Conservation (phyloP, 2,329 filamentous ascomycete species). For the Acrocalymma vagum region DNA sequence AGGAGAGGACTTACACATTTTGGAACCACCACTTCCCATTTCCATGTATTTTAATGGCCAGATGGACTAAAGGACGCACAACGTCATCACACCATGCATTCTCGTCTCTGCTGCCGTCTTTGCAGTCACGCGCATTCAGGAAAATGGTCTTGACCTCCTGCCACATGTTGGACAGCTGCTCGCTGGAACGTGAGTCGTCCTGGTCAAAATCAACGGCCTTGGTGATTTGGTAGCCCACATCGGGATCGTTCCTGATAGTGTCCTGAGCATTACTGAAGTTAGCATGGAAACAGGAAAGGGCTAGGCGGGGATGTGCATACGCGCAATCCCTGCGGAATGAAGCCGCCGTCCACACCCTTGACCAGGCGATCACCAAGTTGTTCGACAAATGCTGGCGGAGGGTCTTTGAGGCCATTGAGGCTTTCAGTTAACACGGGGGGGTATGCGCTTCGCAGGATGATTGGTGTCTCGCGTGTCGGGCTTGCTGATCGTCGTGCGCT, state of each 20-base stretch:
- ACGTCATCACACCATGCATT: constrained; percentile 29
- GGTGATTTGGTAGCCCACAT: constrained; percentile 21
- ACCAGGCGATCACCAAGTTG: constrained; percentile 20
- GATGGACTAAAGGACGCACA: constrained; percentile 23
- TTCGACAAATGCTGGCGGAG: constrained; percentile 16
- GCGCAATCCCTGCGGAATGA: constrained; percentile 22
- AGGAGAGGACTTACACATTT: constrained; percentile 20
- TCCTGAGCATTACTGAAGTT: constrained; percentile 14
- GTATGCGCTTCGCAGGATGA: constrained; percentile 19
- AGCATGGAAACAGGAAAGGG: constrained; percentile 3
- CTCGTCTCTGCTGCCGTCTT: constrained; percentile 20
- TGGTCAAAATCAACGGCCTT: constrained; percentile 19
- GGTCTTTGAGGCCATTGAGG: constrained; percentile 21
- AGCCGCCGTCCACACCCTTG: constrained; percentile 20
- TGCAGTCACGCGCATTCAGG: constrained; percentile 22
- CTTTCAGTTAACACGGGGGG: constrained; percentile 20
- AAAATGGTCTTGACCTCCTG: constrained; percentile 24
- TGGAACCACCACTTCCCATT: constrained; percentile 22
- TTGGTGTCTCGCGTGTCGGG: constrained; percentile 20
- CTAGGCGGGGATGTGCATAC: constrained; percentile 12
- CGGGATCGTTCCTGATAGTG: constrained; percentile 18
- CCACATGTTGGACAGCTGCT: constrained; percentile 17
- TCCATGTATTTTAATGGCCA: constrained; percentile 23
- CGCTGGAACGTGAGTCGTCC: constrained; percentile 11
- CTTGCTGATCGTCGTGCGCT: constrained; percentile 18